phyloP scores from a whole-genome alignment of 176 grass and related monocot species.

The Ensete glaucum region DNA sequence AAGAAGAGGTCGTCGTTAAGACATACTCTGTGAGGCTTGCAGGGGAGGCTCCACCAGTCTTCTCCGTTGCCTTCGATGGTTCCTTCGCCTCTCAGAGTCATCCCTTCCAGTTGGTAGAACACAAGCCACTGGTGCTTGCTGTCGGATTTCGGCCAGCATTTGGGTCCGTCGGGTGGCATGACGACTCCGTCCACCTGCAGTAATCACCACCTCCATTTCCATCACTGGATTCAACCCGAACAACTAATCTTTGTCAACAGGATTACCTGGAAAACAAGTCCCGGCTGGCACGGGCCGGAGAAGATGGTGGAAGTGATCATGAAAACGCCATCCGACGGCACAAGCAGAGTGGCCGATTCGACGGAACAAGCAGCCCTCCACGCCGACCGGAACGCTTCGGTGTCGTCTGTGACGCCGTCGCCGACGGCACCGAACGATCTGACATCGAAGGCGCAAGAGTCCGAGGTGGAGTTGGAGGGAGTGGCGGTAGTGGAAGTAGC shows the following conservation, averaged over 20 bases:
- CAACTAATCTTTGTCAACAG: neutral
- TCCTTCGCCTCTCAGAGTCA: slow-evolving; percentile 57
- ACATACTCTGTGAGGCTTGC: slow-evolving; percentile 85
- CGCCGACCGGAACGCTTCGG: slow-evolving; percentile 55
- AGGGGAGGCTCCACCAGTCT: slow-evolving; percentile 86
- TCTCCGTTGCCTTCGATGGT: slow-evolving; percentile 89
- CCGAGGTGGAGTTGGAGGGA: slow-evolving; percentile 26
- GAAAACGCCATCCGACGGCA: slow-evolving; percentile 68
- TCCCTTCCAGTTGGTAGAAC: slow-evolving; percentile 57
- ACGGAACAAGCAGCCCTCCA: slow-evolving; percentile 62
- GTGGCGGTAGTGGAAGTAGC: neutral
- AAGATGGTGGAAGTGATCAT: slow-evolving; percentile 70
- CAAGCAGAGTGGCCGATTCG: slow-evolving; percentile 39
- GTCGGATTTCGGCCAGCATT: slow-evolving; percentile 66
- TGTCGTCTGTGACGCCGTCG: slow-evolving; percentile 51
- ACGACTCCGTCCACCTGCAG: slow-evolving; percentile 66
- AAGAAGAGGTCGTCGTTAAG: neutral
- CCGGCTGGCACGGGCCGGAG: slow-evolving; percentile 64
- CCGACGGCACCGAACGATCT: slow-evolving; percentile 58
- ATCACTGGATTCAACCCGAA: neutral
- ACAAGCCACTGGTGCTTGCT: slow-evolving; percentile 74
- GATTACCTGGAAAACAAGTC: slow-evolving; percentile 70
- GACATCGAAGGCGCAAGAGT: slow-evolving; percentile 62
- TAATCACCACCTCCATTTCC: neutral
- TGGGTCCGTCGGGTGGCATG: slow-evolving; percentile 66